Evolutionary conservation across 257 asterid genomes (phyloP).

Genomic region (Prunella vulgaris): DNA sequence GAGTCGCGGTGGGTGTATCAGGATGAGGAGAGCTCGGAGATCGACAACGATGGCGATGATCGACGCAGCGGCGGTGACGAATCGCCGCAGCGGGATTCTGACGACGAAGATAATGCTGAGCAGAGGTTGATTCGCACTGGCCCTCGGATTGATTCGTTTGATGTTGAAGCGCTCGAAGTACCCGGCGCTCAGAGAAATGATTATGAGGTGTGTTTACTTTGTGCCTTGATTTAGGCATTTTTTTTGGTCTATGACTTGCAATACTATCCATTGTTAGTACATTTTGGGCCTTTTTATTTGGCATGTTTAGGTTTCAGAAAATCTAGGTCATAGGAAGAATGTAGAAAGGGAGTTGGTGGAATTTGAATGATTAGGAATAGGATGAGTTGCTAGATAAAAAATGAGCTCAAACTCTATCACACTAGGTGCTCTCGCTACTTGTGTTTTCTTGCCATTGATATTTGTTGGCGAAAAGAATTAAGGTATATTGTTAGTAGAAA

Average conservation of each 20-base stretch:
- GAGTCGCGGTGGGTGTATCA: slow-evolving; percentile 99
- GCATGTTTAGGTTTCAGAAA: not conserved
- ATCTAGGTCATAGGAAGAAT: slow-evolving; percentile 14
- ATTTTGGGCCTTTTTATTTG: not conserved
- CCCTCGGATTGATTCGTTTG: slow-evolving; percentile 91
- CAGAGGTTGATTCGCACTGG: slow-evolving; percentile 95
- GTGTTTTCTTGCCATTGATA: not conserved
- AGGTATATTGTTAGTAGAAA: not conserved
- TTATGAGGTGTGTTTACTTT: slow-evolving; percentile 51
- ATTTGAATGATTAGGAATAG: not conserved
- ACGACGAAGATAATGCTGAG: slow-evolving; percentile 69
- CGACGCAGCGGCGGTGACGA: slow-evolving; percentile 38
- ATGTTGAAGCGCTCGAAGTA: slow-evolving; percentile 92
- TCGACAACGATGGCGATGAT: slow-evolving; percentile 41
- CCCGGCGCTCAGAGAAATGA: slow-evolving; percentile 79
- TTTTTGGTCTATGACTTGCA: not conserved
- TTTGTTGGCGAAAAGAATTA: not conserved
- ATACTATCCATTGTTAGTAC: not conserved
- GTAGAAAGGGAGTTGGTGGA: not conserved
- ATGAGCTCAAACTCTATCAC: slow-evolving; percentile 8
- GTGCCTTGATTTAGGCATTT: slow-evolving; percentile 1
- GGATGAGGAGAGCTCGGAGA: slow-evolving; percentile 56
- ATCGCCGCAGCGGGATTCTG: slow-evolving; percentile 57
- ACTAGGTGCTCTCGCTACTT: not conserved
- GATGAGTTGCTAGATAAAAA: not conserved